These are phyloP conservation scores for Lomentospora prolificans DNA, from an alignment of 2,329 filamentous ascomycete genomes.

Conservation along the genomic window DNA sequence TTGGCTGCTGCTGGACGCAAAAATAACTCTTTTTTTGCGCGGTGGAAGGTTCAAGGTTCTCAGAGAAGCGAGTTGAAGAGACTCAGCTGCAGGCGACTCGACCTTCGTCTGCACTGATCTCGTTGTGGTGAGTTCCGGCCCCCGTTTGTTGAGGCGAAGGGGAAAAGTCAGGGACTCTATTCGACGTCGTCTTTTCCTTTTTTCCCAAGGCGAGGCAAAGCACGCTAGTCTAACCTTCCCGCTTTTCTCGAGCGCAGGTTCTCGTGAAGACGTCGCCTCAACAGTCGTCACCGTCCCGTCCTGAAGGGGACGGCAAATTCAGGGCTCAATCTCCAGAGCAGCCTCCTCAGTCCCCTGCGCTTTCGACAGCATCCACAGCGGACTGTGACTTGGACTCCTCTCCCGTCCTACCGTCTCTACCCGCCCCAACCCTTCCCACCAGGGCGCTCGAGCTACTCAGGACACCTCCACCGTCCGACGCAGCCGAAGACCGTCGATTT, in stretches of 20 bases:
- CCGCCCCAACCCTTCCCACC: slow-evolving; percentile 28
- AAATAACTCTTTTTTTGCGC: slow-evolving; percentile 1
- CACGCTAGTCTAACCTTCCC: slow-evolving; percentile 16
- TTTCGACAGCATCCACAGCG: slow-evolving; percentile 53
- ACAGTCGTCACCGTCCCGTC: slow-evolving; percentile 43
- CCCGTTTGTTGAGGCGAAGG: neutral
- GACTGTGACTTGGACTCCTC: slow-evolving; percentile 48
- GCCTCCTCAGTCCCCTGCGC: slow-evolving; percentile 45
- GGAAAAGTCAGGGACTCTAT: slow-evolving; percentile 13
- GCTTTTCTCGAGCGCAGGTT: slow-evolving; percentile 11
- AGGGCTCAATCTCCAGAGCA: slow-evolving; percentile 21
- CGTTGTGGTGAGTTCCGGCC: slow-evolving; percentile 32
- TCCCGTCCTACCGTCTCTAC: slow-evolving; percentile 48
- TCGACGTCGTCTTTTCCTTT: slow-evolving; percentile 14
- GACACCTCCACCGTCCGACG: slow-evolving; percentile 3
- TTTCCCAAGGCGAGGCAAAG: slow-evolving; percentile 10
- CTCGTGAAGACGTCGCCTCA: slow-evolving; percentile 46
- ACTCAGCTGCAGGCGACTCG: slow-evolving; percentile 50
- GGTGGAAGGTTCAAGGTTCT: slow-evolving; percentile 1
- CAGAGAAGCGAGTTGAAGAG: slow-evolving; percentile 23
- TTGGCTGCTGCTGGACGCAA: slow-evolving; percentile 10
- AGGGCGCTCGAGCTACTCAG: slow-evolving; percentile 12
- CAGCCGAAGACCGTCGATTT: slow-evolving; percentile 31
- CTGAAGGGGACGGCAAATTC: slow-evolving; percentile 49
- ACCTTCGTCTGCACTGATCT: slow-evolving; percentile 55